phyloP scores from a whole-genome alignment of 768 basidiomycete species.

The Coprinellus aureogranulatus region DNA sequence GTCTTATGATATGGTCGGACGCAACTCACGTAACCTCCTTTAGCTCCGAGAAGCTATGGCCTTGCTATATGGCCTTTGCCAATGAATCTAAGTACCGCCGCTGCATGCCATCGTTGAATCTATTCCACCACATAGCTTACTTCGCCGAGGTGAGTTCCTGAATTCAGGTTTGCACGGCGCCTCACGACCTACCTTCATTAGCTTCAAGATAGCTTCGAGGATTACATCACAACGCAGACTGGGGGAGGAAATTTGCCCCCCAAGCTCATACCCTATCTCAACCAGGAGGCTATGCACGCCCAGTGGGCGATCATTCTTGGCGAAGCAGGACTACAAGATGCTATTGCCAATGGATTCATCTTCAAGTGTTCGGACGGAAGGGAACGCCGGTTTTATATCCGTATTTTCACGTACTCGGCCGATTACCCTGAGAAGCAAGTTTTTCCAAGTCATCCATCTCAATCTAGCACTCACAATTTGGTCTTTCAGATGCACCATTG shows the following conservation, averaged over 20 bases:
- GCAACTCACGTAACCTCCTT: slow-evolving; percentile 21
- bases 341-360: neutral
- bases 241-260: neutral
- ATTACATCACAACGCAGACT: neutral
- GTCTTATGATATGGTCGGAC: slow-evolving; percentile 19
- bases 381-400: neutral
- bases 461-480: neutral
- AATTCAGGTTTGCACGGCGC: neutral
- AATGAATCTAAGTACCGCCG: slow-evolving; percentile 41
- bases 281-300: neutral
- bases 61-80: slow-evolving; percentile 37
- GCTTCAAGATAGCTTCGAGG: neutral
- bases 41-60: slow-evolving; percentile 36
- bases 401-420: slow-evolving; percentile 5
- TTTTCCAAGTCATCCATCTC: neutral
- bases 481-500: slow-evolving; percentile 21
- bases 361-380: neutral
- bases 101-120: slow-evolving; percentile 20
- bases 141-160: slow-evolving; percentile 26
- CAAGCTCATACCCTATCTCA: neutral
- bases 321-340: neutral
- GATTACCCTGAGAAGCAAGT: slow-evolving; percentile 6
- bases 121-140: slow-evolving; percentile 40
- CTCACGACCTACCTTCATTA: neutral
- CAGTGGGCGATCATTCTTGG: neutral